phyloP scores from a whole-genome alignment of 306 rosid species.

The Cicer yamashitae region DNA sequence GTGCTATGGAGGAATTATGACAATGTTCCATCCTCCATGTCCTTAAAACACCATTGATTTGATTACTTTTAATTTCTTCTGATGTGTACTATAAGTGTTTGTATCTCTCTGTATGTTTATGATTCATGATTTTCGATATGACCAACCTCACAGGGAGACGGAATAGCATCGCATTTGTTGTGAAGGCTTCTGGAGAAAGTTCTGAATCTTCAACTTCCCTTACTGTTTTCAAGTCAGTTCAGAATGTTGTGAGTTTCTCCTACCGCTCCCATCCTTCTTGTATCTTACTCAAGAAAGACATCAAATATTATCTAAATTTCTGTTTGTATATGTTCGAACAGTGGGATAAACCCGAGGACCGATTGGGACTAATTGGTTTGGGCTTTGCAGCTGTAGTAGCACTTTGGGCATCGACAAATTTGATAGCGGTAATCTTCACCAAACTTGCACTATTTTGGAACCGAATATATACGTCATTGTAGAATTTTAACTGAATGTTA shows the following conservation, averaged over 20 bases:
- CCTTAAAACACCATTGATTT: slow-evolving; percentile 15
- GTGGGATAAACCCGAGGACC: slow-evolving; percentile 84
- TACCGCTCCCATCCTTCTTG: slow-evolving; percentile 22
- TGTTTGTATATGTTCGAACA: slow-evolving; percentile 47
- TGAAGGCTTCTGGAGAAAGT: slow-evolving; percentile 73
- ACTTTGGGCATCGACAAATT: slow-evolving; percentile 70
- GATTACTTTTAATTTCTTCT: slow-evolving; percentile 26
- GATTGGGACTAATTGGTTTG: slow-evolving; percentile 69
- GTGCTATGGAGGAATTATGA: slow-evolving; percentile 6
- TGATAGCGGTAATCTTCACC: slow-evolving; percentile 59
- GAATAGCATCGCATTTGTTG: slow-evolving; percentile 48
- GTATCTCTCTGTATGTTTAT: neutral
- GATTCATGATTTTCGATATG: slow-evolving; percentile 18
- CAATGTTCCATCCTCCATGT: slow-evolving; percentile 15
- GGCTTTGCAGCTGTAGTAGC: slow-evolving; percentile 82
- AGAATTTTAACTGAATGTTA: neutral
- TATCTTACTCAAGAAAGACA: slow-evolving; percentile 22
- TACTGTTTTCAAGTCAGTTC: slow-evolving; percentile 70
- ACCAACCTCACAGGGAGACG: slow-evolving; percentile 55
- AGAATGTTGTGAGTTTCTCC: slow-evolving; percentile 69
- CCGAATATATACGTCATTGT: neutral
- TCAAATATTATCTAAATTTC: neutral
- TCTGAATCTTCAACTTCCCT: slow-evolving; percentile 78
- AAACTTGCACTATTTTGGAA: slow-evolving; percentile 11
- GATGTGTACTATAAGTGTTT: neutral